Conservation (phyloP, 208 protist species). For the Lotmaria passim region DNA sequence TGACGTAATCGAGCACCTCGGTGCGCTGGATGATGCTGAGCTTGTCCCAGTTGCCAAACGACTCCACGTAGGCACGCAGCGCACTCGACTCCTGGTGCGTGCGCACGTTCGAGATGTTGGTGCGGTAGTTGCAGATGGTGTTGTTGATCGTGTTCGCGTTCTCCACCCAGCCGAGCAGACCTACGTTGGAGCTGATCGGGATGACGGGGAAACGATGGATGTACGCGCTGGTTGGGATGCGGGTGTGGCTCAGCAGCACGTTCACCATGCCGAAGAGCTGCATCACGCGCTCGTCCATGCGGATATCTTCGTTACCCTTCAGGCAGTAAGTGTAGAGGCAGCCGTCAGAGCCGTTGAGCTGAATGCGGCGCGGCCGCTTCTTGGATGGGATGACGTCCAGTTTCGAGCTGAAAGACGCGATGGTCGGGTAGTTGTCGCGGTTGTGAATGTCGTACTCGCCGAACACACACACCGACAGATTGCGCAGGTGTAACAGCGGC, state of each 20-base stretch:
- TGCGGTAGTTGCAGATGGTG: constrained; percentile 98
- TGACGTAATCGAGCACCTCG: constrained; percentile 98
- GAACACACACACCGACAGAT: constrained; percentile 98
- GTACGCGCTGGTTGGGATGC: constrained; percentile 74
- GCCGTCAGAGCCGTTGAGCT: constrained; percentile 96
- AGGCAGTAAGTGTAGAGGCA: constrained; percentile 97
- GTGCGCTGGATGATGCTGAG: constrained; percentile 95
- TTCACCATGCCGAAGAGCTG: constrained; percentile 99
- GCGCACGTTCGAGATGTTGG: constrained; percentile 84
- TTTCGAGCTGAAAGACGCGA: constrained; percentile 94
- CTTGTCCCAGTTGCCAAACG: constrained; percentile 90
- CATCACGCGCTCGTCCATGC: constrained; percentile 99
- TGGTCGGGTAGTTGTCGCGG: constrained; percentile 90
- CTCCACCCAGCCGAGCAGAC: constrained; percentile 99
- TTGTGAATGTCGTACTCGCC: constrained; percentile 94
- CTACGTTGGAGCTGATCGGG: constrained; percentile 98
- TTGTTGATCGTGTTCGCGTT: constrained; percentile 98
- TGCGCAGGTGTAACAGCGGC: constrained; percentile 91
- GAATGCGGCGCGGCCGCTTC: constrained; percentile 98
- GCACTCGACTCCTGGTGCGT: constrained; percentile 87
- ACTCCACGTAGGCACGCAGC: constrained; percentile 85
- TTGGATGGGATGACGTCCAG: constrained; percentile 99
- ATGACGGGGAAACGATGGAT: constrained; percentile 98
- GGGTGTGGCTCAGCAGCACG: constrained; percentile 95
- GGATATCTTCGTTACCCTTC: constrained; percentile 98